Conservation (phyloP, 1,284 basidiomycete species). For the Cryptococcus floricola region DNA sequence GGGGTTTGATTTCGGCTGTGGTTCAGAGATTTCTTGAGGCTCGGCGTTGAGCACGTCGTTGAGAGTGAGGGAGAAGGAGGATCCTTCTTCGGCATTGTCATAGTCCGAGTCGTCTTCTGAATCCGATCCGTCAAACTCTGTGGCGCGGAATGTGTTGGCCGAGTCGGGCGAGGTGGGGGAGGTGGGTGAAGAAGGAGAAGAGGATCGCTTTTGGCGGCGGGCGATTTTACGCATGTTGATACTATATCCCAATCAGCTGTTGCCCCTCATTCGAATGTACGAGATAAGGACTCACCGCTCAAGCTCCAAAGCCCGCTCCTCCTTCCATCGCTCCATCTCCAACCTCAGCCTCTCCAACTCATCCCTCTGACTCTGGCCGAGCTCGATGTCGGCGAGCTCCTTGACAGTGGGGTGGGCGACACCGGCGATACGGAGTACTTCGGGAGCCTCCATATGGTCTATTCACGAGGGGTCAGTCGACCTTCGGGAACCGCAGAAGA, state of each 20-base stretch:
- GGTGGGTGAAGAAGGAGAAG: too few relatives aligned
- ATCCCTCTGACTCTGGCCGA: slow-evolving; percentile 24
- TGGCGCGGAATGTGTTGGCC: too few relatives aligned
- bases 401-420: slow-evolving; percentile 22
- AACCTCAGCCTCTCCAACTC: slow-evolving; percentile 28
- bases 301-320: slow-evolving; percentile 25
- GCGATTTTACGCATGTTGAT: not conserved
- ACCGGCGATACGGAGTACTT: slow-evolving; percentile 35
- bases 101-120: too few relatives aligned
- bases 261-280: not conserved
- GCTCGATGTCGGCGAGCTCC: slow-evolving; percentile 18
- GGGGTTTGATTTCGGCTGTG: too few relatives aligned
- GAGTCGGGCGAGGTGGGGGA: too few relatives aligned
- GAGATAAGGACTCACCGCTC: slow-evolving; percentile 25
- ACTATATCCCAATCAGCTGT: not conserved
- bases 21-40: too few relatives aligned
- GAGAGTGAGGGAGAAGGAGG: too few relatives aligned
- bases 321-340: slow-evolving; percentile 35
- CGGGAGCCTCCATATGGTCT: slow-evolving; percentile 49
- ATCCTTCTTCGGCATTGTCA: too few relatives aligned
- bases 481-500: not conserved
- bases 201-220: not conserved
- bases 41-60: too few relatives aligned
- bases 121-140: too few relatives aligned
- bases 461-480: not conserved